Evolutionary conservation across 2,329 filamentous ascomycete species (phyloP).

Genomic region (Biscogniauxia marginata): DNA sequence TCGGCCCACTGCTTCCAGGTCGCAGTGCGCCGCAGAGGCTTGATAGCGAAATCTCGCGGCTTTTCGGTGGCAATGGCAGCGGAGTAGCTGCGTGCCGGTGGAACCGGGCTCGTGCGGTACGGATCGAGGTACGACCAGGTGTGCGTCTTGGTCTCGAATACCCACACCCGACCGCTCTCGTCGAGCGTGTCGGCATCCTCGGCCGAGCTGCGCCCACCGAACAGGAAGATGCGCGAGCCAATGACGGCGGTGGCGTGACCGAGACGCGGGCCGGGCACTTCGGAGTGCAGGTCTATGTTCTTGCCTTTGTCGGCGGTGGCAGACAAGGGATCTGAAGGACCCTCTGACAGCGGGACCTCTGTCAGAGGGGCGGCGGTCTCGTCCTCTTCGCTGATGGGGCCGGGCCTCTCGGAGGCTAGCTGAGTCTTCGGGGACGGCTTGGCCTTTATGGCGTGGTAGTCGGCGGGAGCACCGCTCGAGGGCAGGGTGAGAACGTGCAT

Average conservation of each 20-base stretch:
- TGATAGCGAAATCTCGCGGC: constrained; percentile 49
- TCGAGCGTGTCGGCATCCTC: constrained; percentile 68
- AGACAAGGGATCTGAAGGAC: constrained; percentile 24
- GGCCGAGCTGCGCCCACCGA: constrained; percentile 70
- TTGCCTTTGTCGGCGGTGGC: constrained; percentile 34
- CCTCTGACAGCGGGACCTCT: constrained; percentile 43
- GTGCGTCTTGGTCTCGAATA: constrained; percentile 64
- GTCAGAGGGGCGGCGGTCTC: constrained; percentile 33
- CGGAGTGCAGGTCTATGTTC: constrained; percentile 36
- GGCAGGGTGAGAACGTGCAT: constrained; percentile 66
- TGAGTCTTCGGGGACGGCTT: constrained; percentile 36
- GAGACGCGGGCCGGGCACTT: constrained; percentile 65
- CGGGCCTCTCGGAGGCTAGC: constrained; percentile 16
- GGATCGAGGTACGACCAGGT: constrained; percentile 67
- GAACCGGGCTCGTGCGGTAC: constrained; percentile 45
- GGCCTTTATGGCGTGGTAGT: constrained; percentile 58
- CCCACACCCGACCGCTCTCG: constrained; percentile 73
- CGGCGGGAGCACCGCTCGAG: constrained; percentile 54
- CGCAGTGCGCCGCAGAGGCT: constrained; percentile 36
- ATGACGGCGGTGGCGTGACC: constrained; percentile 71
- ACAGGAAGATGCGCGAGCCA: constrained; percentile 71
- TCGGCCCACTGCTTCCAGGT: constrained; percentile 57
- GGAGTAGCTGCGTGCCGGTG: constrained; percentile 71
- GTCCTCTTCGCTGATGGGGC: constrained; percentile 28
- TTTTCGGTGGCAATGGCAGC: constrained; percentile 56